Percentiles rank a stretch among this genome's conserved stretches.
These are phyloP conservation scores for Bacidia rubella DNA, from an alignment of 495 filamentous ascomycete species.

Conservation along the genomic window DNA sequence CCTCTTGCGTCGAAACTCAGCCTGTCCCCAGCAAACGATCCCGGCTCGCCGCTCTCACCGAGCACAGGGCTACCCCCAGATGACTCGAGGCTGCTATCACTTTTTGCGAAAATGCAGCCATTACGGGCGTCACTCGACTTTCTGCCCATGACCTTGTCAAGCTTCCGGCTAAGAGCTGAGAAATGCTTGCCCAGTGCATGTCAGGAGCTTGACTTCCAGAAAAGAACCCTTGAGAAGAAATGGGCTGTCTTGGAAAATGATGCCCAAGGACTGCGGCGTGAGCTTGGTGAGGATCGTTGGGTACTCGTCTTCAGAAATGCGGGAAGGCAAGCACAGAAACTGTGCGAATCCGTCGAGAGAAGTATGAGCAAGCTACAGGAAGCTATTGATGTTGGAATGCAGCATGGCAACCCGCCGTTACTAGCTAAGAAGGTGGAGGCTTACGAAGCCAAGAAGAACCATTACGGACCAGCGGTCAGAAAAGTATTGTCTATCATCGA, in stretches of 20 bases:
- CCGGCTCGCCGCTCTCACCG: constrained; percentile 45
- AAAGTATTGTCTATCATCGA: constrained; percentile 82
- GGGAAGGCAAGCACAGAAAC: constrained; percentile 81
- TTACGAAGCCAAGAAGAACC: constrained; percentile 88
- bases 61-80: constrained; percentile 51
- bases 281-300: constrained; percentile 91
- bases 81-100: constrained; percentile 61
- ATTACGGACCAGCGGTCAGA: constrained; percentile 91
- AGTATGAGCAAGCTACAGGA: constrained; percentile 74
- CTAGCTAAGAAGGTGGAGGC: constrained; percentile 74
- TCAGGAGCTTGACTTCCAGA: constrained; percentile 65
- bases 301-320: constrained; percentile 87
- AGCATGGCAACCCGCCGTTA: constrained; percentile 49
- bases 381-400: constrained; percentile 56
- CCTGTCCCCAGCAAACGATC: constrained; percentile 37
- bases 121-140: constrained; percentile 88
- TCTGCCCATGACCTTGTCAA: constrained; percentile 84
- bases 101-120: constrained; percentile 92
- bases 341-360: constrained; percentile 84
- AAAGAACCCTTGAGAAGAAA: constrained; percentile 53
- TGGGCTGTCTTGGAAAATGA: constrained; percentile 78
- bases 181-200: constrained; percentile 75
- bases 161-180: constrained; percentile 66
- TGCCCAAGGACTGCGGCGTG: constrained; percentile 71
- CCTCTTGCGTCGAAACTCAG: constrained; percentile 47